Evolutionary conservation across 2,329 filamentous ascomycete genomes (phyloP), one percentile per base, ranked within the genome.

Genomic region (Fonsecaea multimorphosa): DNA sequence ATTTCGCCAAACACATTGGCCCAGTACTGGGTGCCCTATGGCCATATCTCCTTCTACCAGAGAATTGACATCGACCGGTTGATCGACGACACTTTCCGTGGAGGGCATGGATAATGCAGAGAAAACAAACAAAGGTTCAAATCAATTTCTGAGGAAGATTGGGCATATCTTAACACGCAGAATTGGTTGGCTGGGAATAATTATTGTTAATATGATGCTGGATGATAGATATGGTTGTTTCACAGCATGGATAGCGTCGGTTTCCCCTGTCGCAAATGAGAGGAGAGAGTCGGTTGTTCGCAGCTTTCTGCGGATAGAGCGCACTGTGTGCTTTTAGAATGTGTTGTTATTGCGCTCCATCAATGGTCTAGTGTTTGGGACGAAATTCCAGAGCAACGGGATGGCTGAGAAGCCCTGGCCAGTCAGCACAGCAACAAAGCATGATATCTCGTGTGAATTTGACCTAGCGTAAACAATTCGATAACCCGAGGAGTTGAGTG

Each of bases 1-100:
- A 84, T 96, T 44, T 93, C 90, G 1, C 85, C 87, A n/a, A 83
- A 96, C 74, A 83, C 85, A 46, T 76, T 97, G 61, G 93, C 92
- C 1, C 91, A 94, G 74, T 90, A 92, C 74, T 97, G 93, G 93
- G 81, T 91, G 57, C 74, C 76, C n/a, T 77, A 81, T 73, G 78
- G 77, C 2, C 79, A 81, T 63, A 76, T 81, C 34, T 79, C 79
- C 1, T 82, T 79, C 64, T 81, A 78, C 69, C 75, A 78, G 49
- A 76, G 80, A 24, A 74, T 82, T 54, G 73, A 82, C 66, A 76
- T 81, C 53, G 79, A 80, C 59, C 65, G 71, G 36, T 72, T 81
- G 16, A 68, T 80, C 16, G 70, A 74, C 54, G 61, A 64, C 16
- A 69, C 66, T 14, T 69, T 71, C 32, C 46, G 63, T 3, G 27